Evolutionary conservation across 148 eudicot species (phyloP).

Genomic region (Vaccinium corymbosum): DNA sequence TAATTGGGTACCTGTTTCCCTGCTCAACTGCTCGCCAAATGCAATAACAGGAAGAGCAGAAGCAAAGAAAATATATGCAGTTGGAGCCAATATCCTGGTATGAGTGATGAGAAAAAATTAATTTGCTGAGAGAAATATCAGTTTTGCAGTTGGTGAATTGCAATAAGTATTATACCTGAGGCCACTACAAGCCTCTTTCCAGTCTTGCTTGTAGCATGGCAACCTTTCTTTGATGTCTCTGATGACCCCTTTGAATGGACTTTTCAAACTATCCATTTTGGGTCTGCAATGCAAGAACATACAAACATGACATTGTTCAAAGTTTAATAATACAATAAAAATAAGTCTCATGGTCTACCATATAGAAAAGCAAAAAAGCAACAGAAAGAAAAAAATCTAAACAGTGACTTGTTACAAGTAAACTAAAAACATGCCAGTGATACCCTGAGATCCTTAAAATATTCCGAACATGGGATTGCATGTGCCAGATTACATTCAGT

Average conservation of each 20-base stretch:
- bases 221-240: constrained; percentile 22
- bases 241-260: constrained; percentile 16
- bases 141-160: not conserved
- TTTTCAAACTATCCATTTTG: constrained; percentile 9
- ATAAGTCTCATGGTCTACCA: not conserved
- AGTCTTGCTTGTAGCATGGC: constrained; percentile 22
- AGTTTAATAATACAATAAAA: not conserved
- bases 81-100: constrained; percentile 62
- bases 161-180: constrained; percentile 37
- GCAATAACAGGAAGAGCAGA: constrained; percentile 81
- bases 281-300: constrained; percentile 9
- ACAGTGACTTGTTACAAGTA: not conserved
- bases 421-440: not conserved
- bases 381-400: not conserved
- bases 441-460: not conserved
- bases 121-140: not conserved
- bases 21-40: constrained; percentile 62
- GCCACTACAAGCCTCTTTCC: constrained; percentile 24
- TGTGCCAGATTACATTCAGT: not conserved
- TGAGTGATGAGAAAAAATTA: not conserved
- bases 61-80: constrained; percentile 58
- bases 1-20: constrained; percentile 49
- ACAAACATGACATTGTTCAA: not conserved
- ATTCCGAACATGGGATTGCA: not conserved
- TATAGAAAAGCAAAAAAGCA: not conserved